A percentile compares a stretch with the other conserved stretches of the same genome.
These are phyloP conservation scores for Blastocystis sp. DNA, from an alignment of 352 stramenopile species.

Conservation along the genomic window DNA sequence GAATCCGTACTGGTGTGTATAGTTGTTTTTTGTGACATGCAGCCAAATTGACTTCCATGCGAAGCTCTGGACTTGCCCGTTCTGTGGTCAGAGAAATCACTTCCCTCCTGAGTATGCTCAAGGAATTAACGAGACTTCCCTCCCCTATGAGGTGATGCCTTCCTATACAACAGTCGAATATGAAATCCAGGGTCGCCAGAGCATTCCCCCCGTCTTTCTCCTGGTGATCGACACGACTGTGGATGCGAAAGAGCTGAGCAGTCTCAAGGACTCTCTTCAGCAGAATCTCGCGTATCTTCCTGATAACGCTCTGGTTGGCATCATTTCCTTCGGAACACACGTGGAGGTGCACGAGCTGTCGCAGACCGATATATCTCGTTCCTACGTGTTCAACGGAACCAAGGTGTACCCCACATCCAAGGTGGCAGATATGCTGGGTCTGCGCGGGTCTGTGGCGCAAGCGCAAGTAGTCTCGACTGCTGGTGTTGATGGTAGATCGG, in stretches of 20 bases:
- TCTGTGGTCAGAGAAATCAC: slow-evolving; percentile 96
- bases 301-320: slow-evolving; percentile 87
- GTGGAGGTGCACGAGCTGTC: slow-evolving; percentile 97
- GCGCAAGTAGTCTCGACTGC: slow-evolving; percentile 49
- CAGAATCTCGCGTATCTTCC: slow-evolving; percentile 93
- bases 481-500: slow-evolving; percentile 57
- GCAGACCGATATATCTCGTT: slow-evolving; percentile 87
- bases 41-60: slow-evolving; percentile 87
- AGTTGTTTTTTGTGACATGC: neutral
- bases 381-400: slow-evolving; percentile 95
- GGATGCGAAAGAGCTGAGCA: slow-evolving; percentile 86
- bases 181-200: slow-evolving; percentile 80
- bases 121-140: slow-evolving; percentile 93
- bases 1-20: slow-evolving; percentile 90
- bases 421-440: slow-evolving; percentile 90
- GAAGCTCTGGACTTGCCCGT: slow-evolving; percentile 98
- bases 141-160: slow-evolving; percentile 95
- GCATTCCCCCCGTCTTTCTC: slow-evolving; percentile 91
- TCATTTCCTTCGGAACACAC: slow-evolving; percentile 98
- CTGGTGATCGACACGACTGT: slow-evolving; percentile 96
- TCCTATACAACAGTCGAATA: slow-evolving; percentile 99
- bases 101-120: slow-evolving; percentile 90
- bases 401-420: slow-evolving; percentile 90
- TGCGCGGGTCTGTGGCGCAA: slow-evolving; percentile 67
- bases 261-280: slow-evolving; percentile 83